Evolutionary conservation across 2,329 filamentous ascomycete genomes (phyloP).

Genomic region (Alternaria hordeiaustralica): DNA sequence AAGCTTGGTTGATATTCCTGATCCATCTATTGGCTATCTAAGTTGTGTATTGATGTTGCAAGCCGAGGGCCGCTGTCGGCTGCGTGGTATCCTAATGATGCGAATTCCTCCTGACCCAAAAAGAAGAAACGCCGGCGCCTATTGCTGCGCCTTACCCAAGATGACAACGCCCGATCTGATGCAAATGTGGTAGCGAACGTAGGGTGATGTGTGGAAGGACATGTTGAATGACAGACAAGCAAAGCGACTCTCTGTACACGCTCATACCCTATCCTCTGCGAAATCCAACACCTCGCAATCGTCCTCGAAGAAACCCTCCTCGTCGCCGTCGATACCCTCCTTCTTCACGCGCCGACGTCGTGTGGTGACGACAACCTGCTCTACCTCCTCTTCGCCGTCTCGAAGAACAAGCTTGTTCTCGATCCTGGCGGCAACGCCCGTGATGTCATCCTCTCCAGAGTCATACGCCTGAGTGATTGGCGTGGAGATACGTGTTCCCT

Average conservation of each 20-base stretch:
- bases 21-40: background rate
- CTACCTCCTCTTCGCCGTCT: constrained; percentile 65
- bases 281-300: constrained; percentile 92
- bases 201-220: background rate
- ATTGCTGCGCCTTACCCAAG: background rate
- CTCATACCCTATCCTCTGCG: constrained; percentile 64
- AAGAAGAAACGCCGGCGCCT: constrained; percentile 1
- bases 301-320: constrained; percentile 83
- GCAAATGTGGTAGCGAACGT: background rate
- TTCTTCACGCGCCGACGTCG: constrained; percentile 67
- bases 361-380: constrained; percentile 84
- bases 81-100: constrained; percentile 8
- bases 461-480: constrained; percentile 46
- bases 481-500: constrained; percentile 55
- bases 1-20: background rate
- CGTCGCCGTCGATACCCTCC: constrained; percentile 62
- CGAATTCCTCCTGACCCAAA: background rate
- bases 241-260: background rate
- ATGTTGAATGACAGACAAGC: background rate
- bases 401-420: constrained; percentile 56
- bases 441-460: constrained; percentile 50
- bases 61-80: constrained; percentile 1
- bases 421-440: constrained; percentile 55
- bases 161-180: background rate
- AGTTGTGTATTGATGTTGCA: background rate